A percentile compares a stretch with the other conserved stretches of the same genome.
phyloP scores from a whole-genome alignment of 2,329 filamentous ascomycete genomes.

The Fusarium liriodendri region DNA sequence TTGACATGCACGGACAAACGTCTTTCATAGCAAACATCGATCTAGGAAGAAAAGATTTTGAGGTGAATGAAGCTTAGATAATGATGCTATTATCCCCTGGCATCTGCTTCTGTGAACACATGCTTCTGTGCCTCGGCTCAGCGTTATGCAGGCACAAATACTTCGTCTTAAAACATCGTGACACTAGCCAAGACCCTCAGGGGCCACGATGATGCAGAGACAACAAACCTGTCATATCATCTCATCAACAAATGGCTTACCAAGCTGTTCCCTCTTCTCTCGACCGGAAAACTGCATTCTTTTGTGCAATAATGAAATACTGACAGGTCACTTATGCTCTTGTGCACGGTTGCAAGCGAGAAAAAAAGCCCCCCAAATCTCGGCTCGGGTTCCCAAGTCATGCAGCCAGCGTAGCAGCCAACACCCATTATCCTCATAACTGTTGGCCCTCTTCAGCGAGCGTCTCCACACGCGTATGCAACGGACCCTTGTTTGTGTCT shows the following conservation, averaged over 20 bases:
- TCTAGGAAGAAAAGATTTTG: background rate
- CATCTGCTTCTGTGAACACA: background rate
- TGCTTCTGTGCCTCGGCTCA: background rate
- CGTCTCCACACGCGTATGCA: background rate
- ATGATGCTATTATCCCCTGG: background rate
- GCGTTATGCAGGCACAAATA: background rate
- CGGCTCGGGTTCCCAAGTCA: background rate
- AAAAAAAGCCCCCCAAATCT: background rate
- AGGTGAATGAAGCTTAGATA: background rate
- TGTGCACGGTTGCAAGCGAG: background rate
- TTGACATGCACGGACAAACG: background rate
- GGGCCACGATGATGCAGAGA: background rate
- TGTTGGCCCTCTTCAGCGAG: background rate
- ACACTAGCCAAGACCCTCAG: background rate
- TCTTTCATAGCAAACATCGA: background rate
- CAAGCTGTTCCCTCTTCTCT: background rate
- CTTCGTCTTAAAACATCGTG: background rate
- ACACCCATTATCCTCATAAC: background rate
- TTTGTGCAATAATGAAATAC: background rate
- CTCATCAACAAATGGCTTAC: background rate
- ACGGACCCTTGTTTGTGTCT: background rate
- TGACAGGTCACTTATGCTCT: background rate
- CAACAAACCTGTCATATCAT: background rate
- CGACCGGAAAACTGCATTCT: background rate
- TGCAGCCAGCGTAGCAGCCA: background rate